These are phyloP conservation scores for Acanthamoeba lenticulata DNA, from an alignment of 208 protist genomes.

Conservation along the genomic window DNA sequence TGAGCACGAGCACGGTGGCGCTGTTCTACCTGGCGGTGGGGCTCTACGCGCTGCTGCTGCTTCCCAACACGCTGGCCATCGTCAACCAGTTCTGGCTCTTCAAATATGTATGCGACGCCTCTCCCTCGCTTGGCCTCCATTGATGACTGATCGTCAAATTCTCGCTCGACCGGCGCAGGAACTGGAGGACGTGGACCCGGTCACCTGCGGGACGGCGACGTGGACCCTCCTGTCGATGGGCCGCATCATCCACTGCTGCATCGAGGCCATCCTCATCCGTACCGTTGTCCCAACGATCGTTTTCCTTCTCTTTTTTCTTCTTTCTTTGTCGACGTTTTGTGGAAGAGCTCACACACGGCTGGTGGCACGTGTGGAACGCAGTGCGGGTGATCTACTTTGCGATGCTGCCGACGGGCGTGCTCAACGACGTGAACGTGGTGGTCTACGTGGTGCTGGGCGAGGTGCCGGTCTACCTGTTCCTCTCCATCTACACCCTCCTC, in stretches of 20 bases:
- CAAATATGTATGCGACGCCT: neutral
- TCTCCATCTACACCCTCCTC: constrained; percentile 27
- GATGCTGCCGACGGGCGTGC: constrained; percentile 9
- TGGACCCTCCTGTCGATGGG: constrained; percentile 30
- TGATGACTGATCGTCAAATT: neutral
- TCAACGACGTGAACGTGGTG: constrained; percentile 17
- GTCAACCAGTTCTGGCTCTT: constrained; percentile 35
- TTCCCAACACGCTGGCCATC: constrained; percentile 56
- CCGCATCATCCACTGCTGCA: constrained; percentile 11
- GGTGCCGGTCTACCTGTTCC: constrained; percentile 22
- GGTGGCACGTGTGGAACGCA: neutral
- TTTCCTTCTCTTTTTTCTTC: neutral
- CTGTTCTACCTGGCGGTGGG: constrained; percentile 24
- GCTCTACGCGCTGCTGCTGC: neutral
- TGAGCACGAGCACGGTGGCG: neutral
- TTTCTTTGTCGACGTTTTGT: too few species aligned
- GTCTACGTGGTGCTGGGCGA: constrained; percentile 47
- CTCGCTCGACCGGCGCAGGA: too few species aligned
- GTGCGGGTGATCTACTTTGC: constrained; percentile 37
- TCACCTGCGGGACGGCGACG: neutral
- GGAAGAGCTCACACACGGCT: neutral
- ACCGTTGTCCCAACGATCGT: neutral
- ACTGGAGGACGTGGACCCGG: neutral
- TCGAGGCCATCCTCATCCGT: constrained; percentile 37
- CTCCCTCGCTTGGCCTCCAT: neutral